Evolutionary conservation across 2,329 filamentous ascomycete genomes (phyloP).

Genomic region (Cordyceps militaris): DNA sequence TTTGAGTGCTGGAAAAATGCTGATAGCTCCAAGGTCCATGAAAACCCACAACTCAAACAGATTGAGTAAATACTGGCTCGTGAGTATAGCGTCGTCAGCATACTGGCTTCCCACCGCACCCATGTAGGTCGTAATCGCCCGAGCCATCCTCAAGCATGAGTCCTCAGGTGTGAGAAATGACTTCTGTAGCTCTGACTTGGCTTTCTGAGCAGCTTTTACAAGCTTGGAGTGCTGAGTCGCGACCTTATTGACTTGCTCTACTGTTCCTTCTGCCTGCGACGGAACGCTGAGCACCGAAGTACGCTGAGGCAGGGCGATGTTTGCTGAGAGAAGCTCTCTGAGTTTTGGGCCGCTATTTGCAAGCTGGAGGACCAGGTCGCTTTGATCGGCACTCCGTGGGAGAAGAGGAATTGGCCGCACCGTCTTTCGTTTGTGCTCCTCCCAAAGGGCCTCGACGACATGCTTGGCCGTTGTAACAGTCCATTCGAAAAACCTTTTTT

Average conservation of each 20-base stretch:
- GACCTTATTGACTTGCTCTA: background rate
- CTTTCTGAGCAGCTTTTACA: background rate
- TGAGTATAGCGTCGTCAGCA: conserved; percentile 23
- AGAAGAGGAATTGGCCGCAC: conserved; percentile 36
- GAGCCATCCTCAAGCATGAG: background rate
- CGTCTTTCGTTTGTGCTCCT: conserved; percentile 29
- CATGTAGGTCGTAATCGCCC: background rate
- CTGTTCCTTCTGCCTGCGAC: background rate
- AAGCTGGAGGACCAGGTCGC: conserved; percentile 25
- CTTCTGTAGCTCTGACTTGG: background rate
- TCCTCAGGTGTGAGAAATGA: background rate
- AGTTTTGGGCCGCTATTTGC: background rate
- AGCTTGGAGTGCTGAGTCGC: background rate
- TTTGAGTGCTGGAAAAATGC: conserved; percentile 38
- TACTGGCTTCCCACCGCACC: conserved; percentile 21
- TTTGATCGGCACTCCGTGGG: conserved; percentile 26
- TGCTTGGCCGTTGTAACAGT: conserved; percentile 15
- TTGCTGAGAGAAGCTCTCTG: background rate
- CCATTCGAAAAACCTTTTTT: background rate
- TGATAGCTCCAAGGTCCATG: conserved; percentile 44
- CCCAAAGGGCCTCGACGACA: conserved; percentile 31
- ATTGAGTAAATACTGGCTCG: conserved; percentile 35
- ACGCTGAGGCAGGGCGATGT: background rate
- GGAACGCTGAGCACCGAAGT: background rate
- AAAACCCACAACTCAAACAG: conserved; percentile 51